Evolutionary conservation across 306 rosid genomes (phyloP).

Genomic region (Cajanus cajan): DNA sequence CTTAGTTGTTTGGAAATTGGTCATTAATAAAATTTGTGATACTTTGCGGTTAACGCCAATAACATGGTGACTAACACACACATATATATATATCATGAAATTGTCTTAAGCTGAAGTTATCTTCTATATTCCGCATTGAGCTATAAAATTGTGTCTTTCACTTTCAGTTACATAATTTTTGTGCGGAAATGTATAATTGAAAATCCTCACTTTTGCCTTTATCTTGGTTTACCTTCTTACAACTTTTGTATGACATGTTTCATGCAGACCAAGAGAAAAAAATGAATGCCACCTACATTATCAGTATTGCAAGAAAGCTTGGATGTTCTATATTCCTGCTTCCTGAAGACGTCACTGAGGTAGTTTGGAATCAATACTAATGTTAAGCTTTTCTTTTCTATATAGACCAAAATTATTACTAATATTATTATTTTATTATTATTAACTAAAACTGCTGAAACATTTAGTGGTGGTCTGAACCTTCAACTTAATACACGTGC

Average conservation of each 20-base stretch:
- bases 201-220: background rate
- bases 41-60: too few relatives aligned
- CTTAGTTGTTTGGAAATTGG: too few relatives aligned
- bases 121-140: background rate
- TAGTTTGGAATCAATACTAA: conserved; percentile 28
- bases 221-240: background rate
- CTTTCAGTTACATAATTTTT: background rate
- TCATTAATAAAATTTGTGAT: too few relatives aligned
- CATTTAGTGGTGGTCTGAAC: background rate
- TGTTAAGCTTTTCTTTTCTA: background rate
- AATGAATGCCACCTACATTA: conserved; percentile 95
- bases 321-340: conserved; percentile 96
- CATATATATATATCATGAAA: background rate
- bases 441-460: background rate
- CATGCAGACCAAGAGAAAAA: conserved; percentile 83
- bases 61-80: too few relatives aligned
- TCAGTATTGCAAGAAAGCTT: conserved; percentile 96
- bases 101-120: background rate
- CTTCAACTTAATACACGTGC: background rate
- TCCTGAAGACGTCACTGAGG: conserved; percentile 98
- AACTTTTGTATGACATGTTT: background rate
- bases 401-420: background rate
- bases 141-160: background rate
- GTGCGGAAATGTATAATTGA: background rate
- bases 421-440: background rate